These are phyloP conservation scores for Sphagnum tenellum DNA, from an alignment of 225 moss, liverwort and hornwort genomes.

Conservation along the genomic window DNA sequence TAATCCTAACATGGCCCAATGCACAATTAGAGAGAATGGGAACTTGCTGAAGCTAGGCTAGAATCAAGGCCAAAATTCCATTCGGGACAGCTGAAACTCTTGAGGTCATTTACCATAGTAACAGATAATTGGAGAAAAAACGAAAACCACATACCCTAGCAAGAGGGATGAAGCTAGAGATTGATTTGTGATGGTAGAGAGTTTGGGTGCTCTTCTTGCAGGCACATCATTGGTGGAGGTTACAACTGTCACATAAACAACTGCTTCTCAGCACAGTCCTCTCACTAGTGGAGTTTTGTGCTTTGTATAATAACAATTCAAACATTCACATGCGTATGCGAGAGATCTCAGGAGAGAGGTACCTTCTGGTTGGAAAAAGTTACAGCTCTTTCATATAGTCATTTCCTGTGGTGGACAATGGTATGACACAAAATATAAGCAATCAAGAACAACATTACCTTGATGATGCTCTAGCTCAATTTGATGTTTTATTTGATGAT, in stretches of 20 bases:
- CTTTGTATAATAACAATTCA: slow-evolving; percentile 68
- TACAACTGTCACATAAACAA: slow-evolving; percentile 63
- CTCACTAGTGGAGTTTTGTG: slow-evolving; percentile 77
- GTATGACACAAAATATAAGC: background rate
- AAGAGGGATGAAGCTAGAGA: no score
- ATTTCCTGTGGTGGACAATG: background rate
- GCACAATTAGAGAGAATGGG: background rate
- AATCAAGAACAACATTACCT: background rate
- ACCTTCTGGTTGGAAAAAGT: background rate
- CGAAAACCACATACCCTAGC: no score
- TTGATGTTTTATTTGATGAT: background rate
- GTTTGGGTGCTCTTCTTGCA: slow-evolving; percentile 17
- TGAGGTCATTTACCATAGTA: no score
- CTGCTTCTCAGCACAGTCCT: slow-evolving; percentile 74
- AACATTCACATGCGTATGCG: slow-evolving; percentile 66
- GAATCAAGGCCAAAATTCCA: background rate
- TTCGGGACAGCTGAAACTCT: no score
- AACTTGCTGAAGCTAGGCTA: background rate
- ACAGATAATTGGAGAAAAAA: no score
- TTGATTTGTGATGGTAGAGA: background rate
- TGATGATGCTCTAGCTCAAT: background rate
- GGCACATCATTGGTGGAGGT: slow-evolving; percentile 72
- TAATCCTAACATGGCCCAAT: no score
- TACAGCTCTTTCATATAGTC: background rate
- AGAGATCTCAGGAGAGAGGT: slow-evolving; percentile 67